Base-by-base conservation (phyloP, 2,329 filamentous ascomycete species). In the Trichoderma breve region DNA sequence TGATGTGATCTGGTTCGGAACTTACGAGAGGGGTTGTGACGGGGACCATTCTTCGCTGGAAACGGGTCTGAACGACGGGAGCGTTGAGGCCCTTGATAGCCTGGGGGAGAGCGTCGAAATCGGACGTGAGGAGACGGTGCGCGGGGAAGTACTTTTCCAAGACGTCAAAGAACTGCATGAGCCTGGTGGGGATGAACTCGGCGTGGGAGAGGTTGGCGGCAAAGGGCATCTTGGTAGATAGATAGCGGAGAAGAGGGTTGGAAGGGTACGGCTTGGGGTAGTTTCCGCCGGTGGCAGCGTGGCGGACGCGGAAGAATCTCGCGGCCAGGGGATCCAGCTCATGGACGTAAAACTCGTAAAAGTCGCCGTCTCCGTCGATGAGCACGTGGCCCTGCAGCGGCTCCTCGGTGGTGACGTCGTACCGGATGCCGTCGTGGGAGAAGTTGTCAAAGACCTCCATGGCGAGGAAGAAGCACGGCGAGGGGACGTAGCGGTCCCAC, bases 391-490 rank as follows among this genome's bases (percentile, higher is more conserved):
- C 94, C 83, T 99, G 97, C 70, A 97, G 87, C 0, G 95, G 93
- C 75, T 92, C 85, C 80, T 94, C 93, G 12, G 94, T 97, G 73
- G 86, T 82, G 12, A 92, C 86, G 82, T 98, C 92, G 84, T 98
- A 99, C 74, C 97, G 95, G 74, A 99, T 90, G 72, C 91, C 89
- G 83, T 99, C 96, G 84, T 99, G 97, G 43, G 94, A 91, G 80
- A 99, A 98, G 83, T 99, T 99, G 85, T 99, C 96, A 79, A 98
- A 97, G 75, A 99, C 96, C 83, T 99, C 96, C 82, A 99, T 92
- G 58, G 95, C 96, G 55, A 99, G 89, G 86, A 99, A 98, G 86
- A 97, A 99, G 84, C 96, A 98, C 0, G 95, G 96, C 3, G 92
- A 93, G 9, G 94, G 92, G n/a, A 98, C 93, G 75, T 92, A 93